A percentile compares a stretch with the other conserved stretches of the same genome.
Evolutionary conservation across 2,329 filamentous ascomycete species (phyloP).

Genomic region (Grosmannia huntii): DNA sequence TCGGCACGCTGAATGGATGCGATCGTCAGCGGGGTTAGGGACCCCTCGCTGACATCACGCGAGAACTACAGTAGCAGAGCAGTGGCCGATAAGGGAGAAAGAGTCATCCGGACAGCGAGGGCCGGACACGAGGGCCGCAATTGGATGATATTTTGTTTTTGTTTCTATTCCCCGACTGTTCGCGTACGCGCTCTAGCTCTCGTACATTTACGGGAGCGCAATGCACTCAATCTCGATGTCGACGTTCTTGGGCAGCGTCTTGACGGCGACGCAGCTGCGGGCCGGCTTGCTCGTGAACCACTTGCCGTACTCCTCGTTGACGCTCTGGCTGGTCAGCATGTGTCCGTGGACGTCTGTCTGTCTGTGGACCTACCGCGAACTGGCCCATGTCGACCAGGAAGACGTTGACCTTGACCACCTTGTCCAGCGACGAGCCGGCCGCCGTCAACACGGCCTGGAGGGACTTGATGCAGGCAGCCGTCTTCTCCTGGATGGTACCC

Average conservation of each 20-base stretch:
- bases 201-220: slow-evolving; percentile 44
- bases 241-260: slow-evolving; percentile 74
- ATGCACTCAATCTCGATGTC: slow-evolving; percentile 86
- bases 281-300: slow-evolving; percentile 76
- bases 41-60: background rate
- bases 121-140: background rate
- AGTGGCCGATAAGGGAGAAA: background rate
- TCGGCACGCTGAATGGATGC: background rate
- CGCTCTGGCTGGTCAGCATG: slow-evolving; percentile 28
- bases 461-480: slow-evolving; percentile 55
- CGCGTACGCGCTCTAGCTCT: background rate
- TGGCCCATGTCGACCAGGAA: slow-evolving; percentile 87
- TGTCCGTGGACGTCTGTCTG: background rate
- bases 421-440: slow-evolving; percentile 64
- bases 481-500: slow-evolving; percentile 52
- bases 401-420: slow-evolving; percentile 83
- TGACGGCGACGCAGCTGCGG: slow-evolving; percentile 82
- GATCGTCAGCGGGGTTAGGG: background rate
- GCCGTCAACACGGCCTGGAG: slow-evolving; percentile 72
- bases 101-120: background rate
- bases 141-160: background rate
- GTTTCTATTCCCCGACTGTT: background rate
- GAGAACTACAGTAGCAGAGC: background rate
- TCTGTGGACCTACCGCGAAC: slow-evolving; percentile 47
- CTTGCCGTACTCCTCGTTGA: slow-evolving; percentile 78